Conservation (phyloP, 1,139 yeast species). For the Suhomyces anneliseae region DNA sequence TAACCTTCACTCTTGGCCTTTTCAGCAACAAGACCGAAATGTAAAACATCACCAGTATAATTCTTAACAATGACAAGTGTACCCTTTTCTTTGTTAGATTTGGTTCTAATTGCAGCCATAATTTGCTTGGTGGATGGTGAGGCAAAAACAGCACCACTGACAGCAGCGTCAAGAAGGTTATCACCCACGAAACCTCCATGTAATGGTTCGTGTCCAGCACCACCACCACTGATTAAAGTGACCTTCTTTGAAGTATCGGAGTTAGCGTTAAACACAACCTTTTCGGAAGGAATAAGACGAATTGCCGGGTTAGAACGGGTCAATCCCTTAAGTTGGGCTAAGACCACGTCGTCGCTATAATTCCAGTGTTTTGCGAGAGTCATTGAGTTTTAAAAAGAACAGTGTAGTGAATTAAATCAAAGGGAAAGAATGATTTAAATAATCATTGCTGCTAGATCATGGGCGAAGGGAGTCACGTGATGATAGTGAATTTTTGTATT, state of each 20-base stretch:
- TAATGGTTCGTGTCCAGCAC: conserved; percentile 93
- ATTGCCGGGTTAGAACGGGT: conserved; percentile 68
- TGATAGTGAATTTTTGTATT: neutral
- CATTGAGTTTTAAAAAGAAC: conserved; percentile 7
- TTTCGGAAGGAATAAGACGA: conserved; percentile 62
- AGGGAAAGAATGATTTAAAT: neutral
- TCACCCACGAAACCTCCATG: conserved; percentile 90
- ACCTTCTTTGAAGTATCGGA: conserved; percentile 51
- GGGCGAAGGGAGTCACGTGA: neutral
- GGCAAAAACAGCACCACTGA: conserved; percentile 85
- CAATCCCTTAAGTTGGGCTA: conserved; percentile 64
- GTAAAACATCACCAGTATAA: conserved; percentile 91
- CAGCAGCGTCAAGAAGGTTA: conserved; percentile 82
- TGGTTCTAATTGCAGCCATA: conserved; percentile 65
- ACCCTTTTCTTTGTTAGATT: conserved; percentile 57
- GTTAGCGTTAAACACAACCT: conserved; percentile 55
- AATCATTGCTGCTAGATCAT: neutral
- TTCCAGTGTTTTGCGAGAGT: conserved; percentile 51
- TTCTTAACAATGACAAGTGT: conserved; percentile 79
- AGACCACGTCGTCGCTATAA: conserved; percentile 60
- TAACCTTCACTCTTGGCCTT: conserved; percentile 78
- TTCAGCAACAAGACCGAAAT: conserved; percentile 89
- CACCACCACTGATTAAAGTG: conserved; percentile 84
- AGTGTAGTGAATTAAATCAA: neutral
- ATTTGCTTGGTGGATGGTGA: conserved; percentile 91